Base-by-base conservation (phyloP, 495 filamentous ascomycete genomes). In the Achaetomiella virescens region DNA sequence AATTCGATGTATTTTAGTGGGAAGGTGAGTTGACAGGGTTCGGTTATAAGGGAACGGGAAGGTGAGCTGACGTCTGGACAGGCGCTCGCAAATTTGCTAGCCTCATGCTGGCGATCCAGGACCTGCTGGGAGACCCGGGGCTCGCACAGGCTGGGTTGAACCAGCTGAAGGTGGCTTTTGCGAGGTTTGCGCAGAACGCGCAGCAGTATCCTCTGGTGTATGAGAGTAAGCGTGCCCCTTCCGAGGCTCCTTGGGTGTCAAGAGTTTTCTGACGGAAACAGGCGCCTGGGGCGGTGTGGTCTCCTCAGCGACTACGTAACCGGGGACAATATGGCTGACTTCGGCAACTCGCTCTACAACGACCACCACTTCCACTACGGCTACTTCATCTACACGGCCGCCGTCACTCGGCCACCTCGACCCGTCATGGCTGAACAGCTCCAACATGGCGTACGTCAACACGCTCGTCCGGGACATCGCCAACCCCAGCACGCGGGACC, bases 1-100 rank as follows among this genome's bases (percentile, higher is more conserved):
- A 80, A 95, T 66, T 95, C 87, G 58, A 95, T 97, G 87, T 98
- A 98, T 70, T 98, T 88, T 66, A 86, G 86, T 59, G 92, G 92
- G 59, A 98, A 98, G 76, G 84, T 80, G 65, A 61, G 15, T 24
- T 18, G 6, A 17, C 0, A 27, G 21, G 29, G 9, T n/a, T n/a
- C n/a, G n/a, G n/a, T n/a, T n/a, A 8, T 6, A 6, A 3, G 12
- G 25, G 18, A 0, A 18, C 10, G 31, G 2, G 10, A 4, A 33
- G 14, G 27, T n/a, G 41, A 37, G 38, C 66, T 74, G 33, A 74
- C 53, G 37, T 18, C 51, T 15, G 27, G 5, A 48, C 38, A 85
- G 81, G 89, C 86, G 0, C 72, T 97, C 9, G 88, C 86, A 97
- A 97, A 64, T 95, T 93, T 67, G 91, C 90, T 4, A 75, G 72